phyloP scores from a whole-genome alignment of 345 rosid species.

The Citrus mangshanensis region DNA sequence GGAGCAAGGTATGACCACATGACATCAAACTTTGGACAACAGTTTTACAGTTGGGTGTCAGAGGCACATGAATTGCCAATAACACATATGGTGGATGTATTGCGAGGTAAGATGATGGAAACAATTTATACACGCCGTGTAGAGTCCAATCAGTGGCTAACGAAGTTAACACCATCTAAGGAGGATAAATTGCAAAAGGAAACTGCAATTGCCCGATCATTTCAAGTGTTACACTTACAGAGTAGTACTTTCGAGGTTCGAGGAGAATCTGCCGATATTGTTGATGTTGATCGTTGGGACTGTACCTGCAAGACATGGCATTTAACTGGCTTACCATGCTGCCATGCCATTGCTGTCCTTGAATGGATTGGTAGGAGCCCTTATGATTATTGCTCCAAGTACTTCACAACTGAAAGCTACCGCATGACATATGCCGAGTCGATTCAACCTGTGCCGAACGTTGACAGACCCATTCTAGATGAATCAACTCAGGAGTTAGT shows the following conservation, averaged over 20 bases:
- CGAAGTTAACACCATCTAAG: constrained; percentile 68
- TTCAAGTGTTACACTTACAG: constrained; percentile 48
- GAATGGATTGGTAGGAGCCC: constrained; percentile 54
- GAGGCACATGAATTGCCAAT: constrained; percentile 90
- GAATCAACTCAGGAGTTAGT: constrained; percentile 41
- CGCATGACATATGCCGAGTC: constrained; percentile 58
- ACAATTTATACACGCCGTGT: constrained; percentile 60
- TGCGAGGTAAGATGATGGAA: constrained; percentile 89
- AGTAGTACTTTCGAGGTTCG: constrained; percentile 64
- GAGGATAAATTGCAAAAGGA: constrained; percentile 78
- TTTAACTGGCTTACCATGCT: constrained; percentile 71
- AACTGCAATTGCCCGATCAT: constrained; percentile 39
- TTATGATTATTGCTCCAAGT: constrained; percentile 73
- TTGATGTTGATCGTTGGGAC: constrained; percentile 65
- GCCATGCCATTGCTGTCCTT: constrained; percentile 76
- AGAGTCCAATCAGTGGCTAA: constrained; percentile 66
- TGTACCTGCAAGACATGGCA: constrained; percentile 88
- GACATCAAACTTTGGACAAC: constrained; percentile 69
- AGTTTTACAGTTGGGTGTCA: constrained; percentile 87
- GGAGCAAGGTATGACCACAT: constrained; percentile 81
- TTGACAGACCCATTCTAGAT: constrained; percentile 46
- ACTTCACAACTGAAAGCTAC: constrained; percentile 56
- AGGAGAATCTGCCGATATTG: constrained; percentile 54
- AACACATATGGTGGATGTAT: constrained; percentile 72
- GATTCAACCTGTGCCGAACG: constrained; percentile 79